Percentiles rank a stretch among this genome's conserved stretches.
phyloP scores from a whole-genome alignment of 371 early-diverging fungal genomes.

The Chytridium lagenaria region DNA sequence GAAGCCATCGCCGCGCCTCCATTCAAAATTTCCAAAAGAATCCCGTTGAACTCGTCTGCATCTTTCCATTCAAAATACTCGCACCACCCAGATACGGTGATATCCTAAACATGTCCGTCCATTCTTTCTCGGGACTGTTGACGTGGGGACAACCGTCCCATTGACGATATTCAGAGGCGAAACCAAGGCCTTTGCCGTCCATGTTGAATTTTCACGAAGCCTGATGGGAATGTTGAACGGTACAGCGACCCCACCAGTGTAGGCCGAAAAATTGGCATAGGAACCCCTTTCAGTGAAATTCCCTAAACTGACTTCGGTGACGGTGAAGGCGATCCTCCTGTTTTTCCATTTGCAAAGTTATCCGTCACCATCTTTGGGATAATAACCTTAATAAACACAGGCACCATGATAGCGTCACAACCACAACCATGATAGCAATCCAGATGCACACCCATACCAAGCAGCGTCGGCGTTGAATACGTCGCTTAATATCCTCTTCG shows the following conservation, averaged over 20 bases:
- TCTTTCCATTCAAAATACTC: not conserved
- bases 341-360: not conserved
- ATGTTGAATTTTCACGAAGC: not conserved
- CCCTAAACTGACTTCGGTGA: slow-evolving; percentile 6
- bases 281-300: not conserved
- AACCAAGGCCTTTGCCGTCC: not conserved
- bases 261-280: not conserved
- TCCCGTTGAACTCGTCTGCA: not conserved
- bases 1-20: slow-evolving; percentile 2
- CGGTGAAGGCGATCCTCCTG: not conserved
- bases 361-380: slow-evolving; percentile 7
- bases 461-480: not conserved
- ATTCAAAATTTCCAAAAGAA: not conserved
- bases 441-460: not conserved
- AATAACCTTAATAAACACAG: slow-evolving; percentile 10
- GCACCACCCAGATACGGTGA: not conserved
- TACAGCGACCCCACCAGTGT: not conserved
- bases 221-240: slow-evolving; percentile 8
- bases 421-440: not conserved
- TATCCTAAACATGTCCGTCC: slow-evolving; percentile 1
- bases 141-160: not conserved
- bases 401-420: not conserved
- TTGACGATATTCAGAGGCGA: not conserved
- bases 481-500: not conserved
- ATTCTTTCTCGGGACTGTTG: not conserved